Percentiles rank a stretch among this genome's conserved stretches.
Conservation (phyloP, 2,329 filamentous ascomycete genomes). For the Neofusicoccum ribis region DNA sequence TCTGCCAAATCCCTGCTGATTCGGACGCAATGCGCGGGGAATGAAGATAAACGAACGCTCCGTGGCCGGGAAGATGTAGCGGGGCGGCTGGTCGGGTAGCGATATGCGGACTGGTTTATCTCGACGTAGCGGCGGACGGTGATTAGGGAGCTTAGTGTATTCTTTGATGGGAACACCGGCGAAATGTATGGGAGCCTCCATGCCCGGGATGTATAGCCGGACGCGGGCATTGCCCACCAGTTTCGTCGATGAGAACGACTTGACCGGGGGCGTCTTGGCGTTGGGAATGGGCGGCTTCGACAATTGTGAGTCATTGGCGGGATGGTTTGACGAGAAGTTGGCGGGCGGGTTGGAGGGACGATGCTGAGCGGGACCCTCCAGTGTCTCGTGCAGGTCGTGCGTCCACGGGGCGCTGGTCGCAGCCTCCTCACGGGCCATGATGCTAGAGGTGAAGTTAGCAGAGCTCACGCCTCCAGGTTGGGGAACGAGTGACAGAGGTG, state of each 20-base stretch:
- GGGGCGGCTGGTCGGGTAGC: conserved; percentile 73
- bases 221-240: conserved; percentile 83
- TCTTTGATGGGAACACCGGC: conserved; percentile 79
- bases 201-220: conserved; percentile 74
- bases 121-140: conserved; percentile 86
- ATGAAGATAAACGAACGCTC: conserved; percentile 98
- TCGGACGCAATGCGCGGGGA: conserved; percentile 86
- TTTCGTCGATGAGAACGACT: conserved; percentile 74
- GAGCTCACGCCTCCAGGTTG: conserved; percentile 14
- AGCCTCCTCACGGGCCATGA: conserved; percentile 44
- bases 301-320: conserved; percentile 24
- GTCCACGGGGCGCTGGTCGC: conserved; percentile 77
- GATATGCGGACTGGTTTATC: conserved; percentile 97
- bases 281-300: conserved; percentile 25
- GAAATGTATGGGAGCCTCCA: conserved; percentile 71
- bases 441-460: conserved; percentile 39
- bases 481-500: neutral
- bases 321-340: neutral
- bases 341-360: conserved; percentile 41
- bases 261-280: conserved; percentile 24
- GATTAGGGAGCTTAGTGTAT: conserved; percentile 91
- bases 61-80: conserved; percentile 86
- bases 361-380: conserved; percentile 51
- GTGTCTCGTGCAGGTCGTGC: conserved; percentile 76
- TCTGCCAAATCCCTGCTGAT: conserved; percentile 74